Conservation (phyloP, 202 grass and related monocot genomes). For the Panicum hallii region DNA sequence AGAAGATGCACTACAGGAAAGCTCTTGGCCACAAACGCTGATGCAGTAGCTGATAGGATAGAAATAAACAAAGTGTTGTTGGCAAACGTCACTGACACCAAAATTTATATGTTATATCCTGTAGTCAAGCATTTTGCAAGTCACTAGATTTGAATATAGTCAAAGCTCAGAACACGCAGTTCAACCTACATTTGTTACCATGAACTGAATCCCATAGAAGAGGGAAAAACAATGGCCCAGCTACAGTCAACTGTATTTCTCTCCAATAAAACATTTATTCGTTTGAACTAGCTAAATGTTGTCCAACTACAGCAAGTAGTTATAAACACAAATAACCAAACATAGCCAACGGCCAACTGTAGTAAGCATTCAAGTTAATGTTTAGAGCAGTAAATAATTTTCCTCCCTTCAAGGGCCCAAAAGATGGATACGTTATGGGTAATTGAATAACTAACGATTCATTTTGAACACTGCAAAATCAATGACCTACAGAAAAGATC, state of each 20-base stretch:
- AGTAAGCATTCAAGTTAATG: conserved; percentile 5
- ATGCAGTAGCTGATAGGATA: not conserved
- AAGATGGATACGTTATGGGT: not conserved
- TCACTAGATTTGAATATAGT: conserved; percentile 25
- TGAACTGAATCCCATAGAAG: conserved; percentile 10
- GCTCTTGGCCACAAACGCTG: not conserved
- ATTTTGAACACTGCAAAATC: conserved; percentile 23
- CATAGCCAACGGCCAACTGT: not conserved
- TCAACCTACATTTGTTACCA: conserved; percentile 25
- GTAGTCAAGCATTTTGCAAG: not conserved
- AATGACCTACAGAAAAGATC: conserved; percentile 5
- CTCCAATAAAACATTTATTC: conserved; percentile 12
- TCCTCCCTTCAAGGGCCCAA: not conserved
- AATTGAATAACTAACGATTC: not conserved
- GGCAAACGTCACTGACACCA: not conserved
- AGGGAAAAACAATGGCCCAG: not conserved
- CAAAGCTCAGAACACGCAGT: not conserved
- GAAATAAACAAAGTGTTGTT: not conserved
- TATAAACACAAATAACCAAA: conserved; percentile 17
- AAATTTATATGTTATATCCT: not conserved
- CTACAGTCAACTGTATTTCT: conserved; percentile 12
- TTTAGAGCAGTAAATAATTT: conserved; percentile 18
- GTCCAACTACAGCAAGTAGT: not conserved
- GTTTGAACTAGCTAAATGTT: conserved; percentile 8
- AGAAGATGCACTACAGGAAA: conserved; percentile 8